A percentile compares a stretch with the other conserved stretches of the same genome.
phyloP scores from a whole-genome alignment of 106 monocot species.

The Chionographis japonica region DNA sequence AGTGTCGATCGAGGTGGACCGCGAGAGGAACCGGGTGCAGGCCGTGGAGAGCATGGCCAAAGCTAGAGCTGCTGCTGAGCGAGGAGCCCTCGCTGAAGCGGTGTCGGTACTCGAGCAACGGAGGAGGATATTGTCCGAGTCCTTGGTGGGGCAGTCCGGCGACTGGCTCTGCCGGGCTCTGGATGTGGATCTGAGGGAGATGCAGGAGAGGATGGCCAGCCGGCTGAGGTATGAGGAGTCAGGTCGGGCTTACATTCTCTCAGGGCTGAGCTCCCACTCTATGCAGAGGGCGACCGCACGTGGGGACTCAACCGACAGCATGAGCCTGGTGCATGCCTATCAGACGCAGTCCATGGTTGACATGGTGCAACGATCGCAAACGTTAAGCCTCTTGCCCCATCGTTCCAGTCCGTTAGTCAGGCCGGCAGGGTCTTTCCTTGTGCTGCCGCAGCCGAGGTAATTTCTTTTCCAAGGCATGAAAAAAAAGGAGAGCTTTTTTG shows the following conservation, averaged over 20 bases:
- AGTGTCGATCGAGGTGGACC: constrained; percentile 33
- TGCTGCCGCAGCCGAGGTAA: constrained; percentile 5
- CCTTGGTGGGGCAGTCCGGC: constrained; percentile 1
- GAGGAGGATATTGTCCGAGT: constrained; percentile 14
- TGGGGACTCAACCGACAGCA: constrained; percentile 19
- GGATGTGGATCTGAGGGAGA: constrained; percentile 27
- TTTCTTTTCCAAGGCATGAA: not conserved
- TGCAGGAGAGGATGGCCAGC: constrained; percentile 31
- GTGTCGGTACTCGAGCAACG: constrained; percentile 23
- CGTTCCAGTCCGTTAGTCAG: not conserved
- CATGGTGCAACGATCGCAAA: constrained; percentile 29
- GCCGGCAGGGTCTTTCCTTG: constrained; percentile 14
- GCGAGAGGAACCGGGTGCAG: constrained; percentile 29
- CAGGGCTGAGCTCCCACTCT: constrained; percentile 32
- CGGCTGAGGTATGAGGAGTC: constrained; percentile 20
- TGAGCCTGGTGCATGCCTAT: constrained; percentile 15
- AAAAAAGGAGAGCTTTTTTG: not conserved
- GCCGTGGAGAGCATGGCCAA: constrained; percentile 32
- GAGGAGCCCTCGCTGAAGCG: constrained; percentile 22
- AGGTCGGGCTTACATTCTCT: constrained; percentile 31
- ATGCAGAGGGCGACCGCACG: constrained; percentile 34
- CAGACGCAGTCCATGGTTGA: constrained; percentile 32
- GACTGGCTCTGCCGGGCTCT: constrained; percentile 16
- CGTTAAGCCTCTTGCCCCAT: not conserved
- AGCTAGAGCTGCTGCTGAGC: constrained; percentile 34